Evolutionary conservation across 345 rosid species (phyloP), one percentile per base, ranked within the genome.

Genomic region (Tarenaya hassleriana): DNA sequence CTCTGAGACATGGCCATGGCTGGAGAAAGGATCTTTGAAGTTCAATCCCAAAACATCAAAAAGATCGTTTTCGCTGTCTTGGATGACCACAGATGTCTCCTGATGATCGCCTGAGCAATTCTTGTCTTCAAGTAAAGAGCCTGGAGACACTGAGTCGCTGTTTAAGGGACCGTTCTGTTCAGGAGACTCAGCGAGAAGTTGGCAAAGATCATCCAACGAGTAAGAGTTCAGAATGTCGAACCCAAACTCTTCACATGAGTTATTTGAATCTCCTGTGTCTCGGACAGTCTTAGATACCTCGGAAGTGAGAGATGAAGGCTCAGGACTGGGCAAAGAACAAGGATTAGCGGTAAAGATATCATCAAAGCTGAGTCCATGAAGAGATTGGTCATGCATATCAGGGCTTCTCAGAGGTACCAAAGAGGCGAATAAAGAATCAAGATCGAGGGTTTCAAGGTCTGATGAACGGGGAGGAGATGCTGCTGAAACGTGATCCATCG

Each of bases 351-450:
- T 44, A 45, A 74, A 66, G 24, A 66, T 69, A 59, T 81, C 83
- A 46, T 55, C 55, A 17, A 67, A 64, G 69, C 62, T 63, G 53
- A 68, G 73, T 39, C 76, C 68, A 50, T 41, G 73, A 41, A 58
- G 43, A 32, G 75, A 55, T 4, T 66, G 70, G 66, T 67, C 74
- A 38, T 57, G 67, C 6, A 56, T 56, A 50, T 63, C 75, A 50
- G 46, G 49, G 37, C 45, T 69, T 38, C 54, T 73, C 7, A 54
- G 42, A 1, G 72, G 54, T 15, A 69, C 41, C 14, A 82, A 32
- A 59, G 86, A 84, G 58, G 80, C 81, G 66, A 84, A 82, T 71
- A 78, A 55, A 27, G 72, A 67, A 59, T 76, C 70, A 0, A 84
- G 68, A 49, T 80, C 82, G 53, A 56, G 49, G 6, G 67, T 49